Conservation (phyloP, 169 alveolate genomes). For the Toxoplasma gondii region DNA sequence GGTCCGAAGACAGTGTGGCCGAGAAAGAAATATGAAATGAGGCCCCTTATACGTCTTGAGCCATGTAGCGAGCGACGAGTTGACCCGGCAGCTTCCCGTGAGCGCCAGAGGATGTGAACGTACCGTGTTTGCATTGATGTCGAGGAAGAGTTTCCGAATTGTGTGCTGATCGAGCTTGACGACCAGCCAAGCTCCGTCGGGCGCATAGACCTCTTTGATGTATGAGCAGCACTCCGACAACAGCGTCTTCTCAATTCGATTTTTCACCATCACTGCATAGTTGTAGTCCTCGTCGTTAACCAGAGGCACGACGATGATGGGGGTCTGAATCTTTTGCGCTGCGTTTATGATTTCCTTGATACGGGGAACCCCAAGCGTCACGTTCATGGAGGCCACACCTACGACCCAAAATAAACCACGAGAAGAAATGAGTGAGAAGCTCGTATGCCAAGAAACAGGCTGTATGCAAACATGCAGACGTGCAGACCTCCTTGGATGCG, state of each 20-base stretch:
- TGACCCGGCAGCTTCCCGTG: too few species aligned
- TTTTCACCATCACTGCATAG: slow-evolving; percentile 85
- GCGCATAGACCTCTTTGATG: slow-evolving; percentile 92
- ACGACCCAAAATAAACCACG: neutral
- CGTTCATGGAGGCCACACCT: slow-evolving; percentile 91
- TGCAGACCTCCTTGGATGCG: too few species aligned
- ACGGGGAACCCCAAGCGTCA: slow-evolving; percentile 99
- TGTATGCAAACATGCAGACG: neutral
- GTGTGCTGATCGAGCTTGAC: slow-evolving; percentile 87
- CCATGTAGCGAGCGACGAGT: too few species aligned
- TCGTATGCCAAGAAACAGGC: too few species aligned
- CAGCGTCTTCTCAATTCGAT: slow-evolving; percentile 82
- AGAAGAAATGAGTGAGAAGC: neutral
- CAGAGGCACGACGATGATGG: slow-evolving; percentile 93
- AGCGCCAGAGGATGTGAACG: neutral
- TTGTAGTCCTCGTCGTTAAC: slow-evolving; percentile 76
- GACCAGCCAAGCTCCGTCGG: slow-evolving; percentile 89
- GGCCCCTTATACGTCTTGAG: too few species aligned
- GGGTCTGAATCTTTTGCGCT: slow-evolving; percentile 94
- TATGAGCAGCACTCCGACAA: slow-evolving; percentile 80
- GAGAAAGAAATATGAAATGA: too few species aligned
- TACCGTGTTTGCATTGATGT: slow-evolving; percentile 86
- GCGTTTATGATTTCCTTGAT: slow-evolving; percentile 98
- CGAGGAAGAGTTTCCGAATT: slow-evolving; percentile 85
- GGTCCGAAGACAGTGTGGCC: too few species aligned